Evolutionary conservation across 2,329 filamentous ascomycete species (phyloP).

Genomic region (Sclerotinia trifoliorum): DNA sequence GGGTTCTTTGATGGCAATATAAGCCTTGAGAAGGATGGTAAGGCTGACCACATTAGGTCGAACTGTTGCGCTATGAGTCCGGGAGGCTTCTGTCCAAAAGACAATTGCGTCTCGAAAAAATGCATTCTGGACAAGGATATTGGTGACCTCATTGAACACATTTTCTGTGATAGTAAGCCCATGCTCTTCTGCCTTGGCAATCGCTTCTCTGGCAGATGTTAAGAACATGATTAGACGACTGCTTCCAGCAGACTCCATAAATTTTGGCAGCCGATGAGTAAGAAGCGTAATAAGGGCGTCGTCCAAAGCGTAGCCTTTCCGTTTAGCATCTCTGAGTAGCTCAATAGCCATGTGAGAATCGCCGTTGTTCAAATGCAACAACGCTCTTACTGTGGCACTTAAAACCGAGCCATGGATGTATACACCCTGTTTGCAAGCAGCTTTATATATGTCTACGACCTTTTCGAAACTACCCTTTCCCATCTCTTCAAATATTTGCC

Average conservation of each 20-base stretch:
- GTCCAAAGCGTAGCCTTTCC: slow-evolving; percentile 28
- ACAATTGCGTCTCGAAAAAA: slow-evolving; percentile 31
- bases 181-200: slow-evolving; percentile 29
- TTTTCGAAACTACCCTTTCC: slow-evolving; percentile 25
- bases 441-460: slow-evolving; percentile 34
- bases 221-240: slow-evolving; percentile 12
- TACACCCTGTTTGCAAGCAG: slow-evolving; percentile 25
- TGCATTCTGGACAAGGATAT: slow-evolving; percentile 30
- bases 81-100: slow-evolving; percentile 36
- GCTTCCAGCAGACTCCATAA: slow-evolving; percentile 14
- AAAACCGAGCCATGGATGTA: slow-evolving; percentile 24
- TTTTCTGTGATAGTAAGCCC: slow-evolving; percentile 29
- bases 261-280: slow-evolving; percentile 31
- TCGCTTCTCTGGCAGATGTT: slow-evolving; percentile 24
- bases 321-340: slow-evolving; percentile 32
- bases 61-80: slow-evolving; percentile 23
- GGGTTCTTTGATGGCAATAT: slow-evolving; percentile 31
- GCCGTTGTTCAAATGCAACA: slow-evolving; percentile 26
- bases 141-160: slow-evolving; percentile 35
- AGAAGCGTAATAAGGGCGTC: slow-evolving; percentile 32
- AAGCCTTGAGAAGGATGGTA: slow-evolving; percentile 35
- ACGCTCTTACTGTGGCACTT: slow-evolving; percentile 34
- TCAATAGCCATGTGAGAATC: slow-evolving; percentile 24
- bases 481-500: slow-evolving; percentile 30
- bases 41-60: slow-evolving; percentile 31